Conservation (phyloP, 345 rosid genomes). For the Stellera chamaejasme region DNA sequence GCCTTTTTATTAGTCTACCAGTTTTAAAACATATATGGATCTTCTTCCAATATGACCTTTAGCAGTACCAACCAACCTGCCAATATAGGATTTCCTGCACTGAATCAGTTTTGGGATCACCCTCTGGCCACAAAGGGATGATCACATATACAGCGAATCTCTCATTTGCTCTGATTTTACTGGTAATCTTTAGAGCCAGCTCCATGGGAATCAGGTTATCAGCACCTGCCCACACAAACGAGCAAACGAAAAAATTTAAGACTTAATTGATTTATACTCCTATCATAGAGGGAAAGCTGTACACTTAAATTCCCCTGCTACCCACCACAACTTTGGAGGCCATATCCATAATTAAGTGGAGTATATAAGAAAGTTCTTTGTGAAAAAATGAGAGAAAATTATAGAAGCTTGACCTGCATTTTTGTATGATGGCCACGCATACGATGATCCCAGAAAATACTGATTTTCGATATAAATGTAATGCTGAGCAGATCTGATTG, state of each 20-base stretch:
- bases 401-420: conserved; percentile 55
- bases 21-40: neutral
- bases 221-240: conserved; percentile 55
- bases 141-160: conserved; percentile 86
- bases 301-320: no score
- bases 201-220: conserved; percentile 97
- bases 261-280: no score
- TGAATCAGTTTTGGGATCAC: conserved; percentile 69
- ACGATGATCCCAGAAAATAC: conserved; percentile 95
- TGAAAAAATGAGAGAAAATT: neutral
- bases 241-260: neutral
- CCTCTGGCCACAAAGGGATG: conserved; percentile 98
- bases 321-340: no score
- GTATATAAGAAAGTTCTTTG: neutral
- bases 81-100: conserved; percentile 93
- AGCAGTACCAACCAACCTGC: conserved; percentile 49
- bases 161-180: conserved; percentile 81
- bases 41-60: neutral
- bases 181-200: conserved; percentile 82
- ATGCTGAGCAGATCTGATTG: conserved; percentile 97
- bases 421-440: conserved; percentile 85
- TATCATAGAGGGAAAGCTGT: no score
- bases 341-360: no score
- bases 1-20: no score
- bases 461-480: conserved; percentile 96